Evolutionary conservation across 2,329 filamentous ascomycete genomes (phyloP), one percentile per base, ranked within the genome.

Genomic region (Aspergillus bombycis): DNA sequence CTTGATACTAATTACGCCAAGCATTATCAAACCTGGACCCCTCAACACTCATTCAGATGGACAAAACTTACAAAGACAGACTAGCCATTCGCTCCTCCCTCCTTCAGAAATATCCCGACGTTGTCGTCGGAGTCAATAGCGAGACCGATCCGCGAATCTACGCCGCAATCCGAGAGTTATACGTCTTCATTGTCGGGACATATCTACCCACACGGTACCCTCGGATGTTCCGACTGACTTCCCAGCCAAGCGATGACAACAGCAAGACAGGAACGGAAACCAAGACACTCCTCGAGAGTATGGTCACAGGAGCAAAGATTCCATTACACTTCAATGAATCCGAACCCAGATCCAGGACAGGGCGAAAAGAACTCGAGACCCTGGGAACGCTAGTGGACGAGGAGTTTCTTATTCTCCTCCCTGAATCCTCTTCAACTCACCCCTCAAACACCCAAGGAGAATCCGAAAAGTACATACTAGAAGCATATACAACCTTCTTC

Each of bases 121-220:
- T 77, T 41, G 78, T 78, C 7, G 66, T 82, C 16, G 78, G 76
- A 50, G 75, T 81, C 19, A 74, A 77, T 52, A 72, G 75, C 4
- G 71, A 72, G 10, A 68, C 77, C 58, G 79, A 83, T 58, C 68
- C 75, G 1, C 74, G 74, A n/a, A 75, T 77, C n/a, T 74, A 72
- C 4, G 71, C 79, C 2, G 85, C 86, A 8, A 79, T 88, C 3
- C 66, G 78, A 21, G 88, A 89, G 66, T 77, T 88, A 16, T 89
- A 89, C 71, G 74, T 73, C 8, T 89, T 83, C 74, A 76, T 89
- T 11, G 74, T 83, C 10, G 76, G 72, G 9, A 82, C 75, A 0
- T 89, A 89, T 67, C 81, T 90, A 0, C 87, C 87, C 0, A 72
- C 69, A 0, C 82, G 87, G 26, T 89, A 84, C 63, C 86, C 87